These are phyloP conservation scores for Friedmanniomyces simplex DNA, from an alignment of 495 filamentous ascomycete genomes.

Conservation along the genomic window DNA sequence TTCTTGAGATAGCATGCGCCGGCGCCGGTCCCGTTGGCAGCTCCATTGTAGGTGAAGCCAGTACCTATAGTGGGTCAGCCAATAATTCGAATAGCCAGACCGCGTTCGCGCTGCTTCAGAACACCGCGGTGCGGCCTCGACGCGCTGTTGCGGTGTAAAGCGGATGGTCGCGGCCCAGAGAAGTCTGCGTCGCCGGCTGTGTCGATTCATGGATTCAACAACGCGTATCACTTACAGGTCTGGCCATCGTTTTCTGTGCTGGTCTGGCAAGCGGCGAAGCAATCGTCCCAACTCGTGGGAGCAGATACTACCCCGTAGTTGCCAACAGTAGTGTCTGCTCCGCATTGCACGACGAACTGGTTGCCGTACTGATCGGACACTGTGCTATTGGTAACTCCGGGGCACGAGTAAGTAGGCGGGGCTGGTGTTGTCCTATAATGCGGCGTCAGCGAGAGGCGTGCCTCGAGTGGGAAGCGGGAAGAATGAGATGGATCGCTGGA, in stretches of 20 bases:
- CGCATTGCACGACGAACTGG: neutral
- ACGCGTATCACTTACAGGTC: neutral
- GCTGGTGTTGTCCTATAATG: neutral
- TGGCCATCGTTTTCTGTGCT: neutral
- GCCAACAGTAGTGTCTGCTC: neutral
- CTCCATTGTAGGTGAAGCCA: neutral
- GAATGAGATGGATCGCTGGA: neutral
- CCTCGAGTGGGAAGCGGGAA: neutral
- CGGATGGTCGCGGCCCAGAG: neutral
- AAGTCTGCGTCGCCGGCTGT: neutral
- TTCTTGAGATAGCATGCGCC: neutral
- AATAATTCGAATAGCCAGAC: too few species aligned
- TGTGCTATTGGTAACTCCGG: neutral
- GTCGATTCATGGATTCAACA: neutral
- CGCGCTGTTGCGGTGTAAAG: neutral
- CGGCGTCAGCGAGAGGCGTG: neutral
- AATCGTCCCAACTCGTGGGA: neutral
- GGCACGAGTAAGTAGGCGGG: neutral
- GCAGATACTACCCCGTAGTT: neutral
- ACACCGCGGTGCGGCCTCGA: too few species aligned
- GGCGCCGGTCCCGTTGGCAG: neutral
- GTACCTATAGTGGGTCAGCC: neutral
- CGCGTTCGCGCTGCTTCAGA: neutral
- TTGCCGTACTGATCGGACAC: neutral
- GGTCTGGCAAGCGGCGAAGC: conserved; percentile 4